Evolutionary conservation across 306 rosid species (phyloP).

Genomic region (Abrus precatorius): DNA sequence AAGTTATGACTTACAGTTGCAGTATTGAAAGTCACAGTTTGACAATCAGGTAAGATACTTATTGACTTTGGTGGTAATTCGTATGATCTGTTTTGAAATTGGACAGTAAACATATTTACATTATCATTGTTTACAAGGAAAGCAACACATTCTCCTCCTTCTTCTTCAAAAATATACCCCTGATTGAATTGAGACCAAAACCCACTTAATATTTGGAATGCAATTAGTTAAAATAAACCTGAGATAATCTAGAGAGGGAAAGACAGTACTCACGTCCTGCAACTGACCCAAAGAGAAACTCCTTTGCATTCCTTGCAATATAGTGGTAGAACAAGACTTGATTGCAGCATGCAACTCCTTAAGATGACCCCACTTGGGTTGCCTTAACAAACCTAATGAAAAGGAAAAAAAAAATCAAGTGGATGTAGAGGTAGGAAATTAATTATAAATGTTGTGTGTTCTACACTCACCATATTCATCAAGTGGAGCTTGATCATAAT

Average conservation of each 20-base stretch:
- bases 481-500: conserved; percentile 72
- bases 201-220: neutral
- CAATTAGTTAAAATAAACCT: neutral
- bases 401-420: no score
- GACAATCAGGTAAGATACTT: conserved; percentile 67
- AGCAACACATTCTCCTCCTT: conserved; percentile 61
- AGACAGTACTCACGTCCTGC: conserved; percentile 52
- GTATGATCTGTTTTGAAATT: conserved; percentile 57
- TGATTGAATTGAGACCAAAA: conserved; percentile 28
- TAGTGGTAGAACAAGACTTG: conserved; percentile 62
- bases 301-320: conserved; percentile 60
- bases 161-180: conserved; percentile 66
- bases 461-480: conserved; percentile 56
- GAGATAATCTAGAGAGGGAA: neutral
- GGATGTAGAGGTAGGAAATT: no score
- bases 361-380: conserved; percentile 78
- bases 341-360: conserved; percentile 67
- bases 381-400: conserved; percentile 65
- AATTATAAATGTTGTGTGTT: neutral
- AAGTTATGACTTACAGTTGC: conserved; percentile 54
- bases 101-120: conserved; percentile 41
- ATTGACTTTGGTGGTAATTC: conserved; percentile 61
- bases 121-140: conserved; percentile 62
- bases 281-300: conserved; percentile 60
- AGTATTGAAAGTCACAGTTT: conserved; percentile 64